phyloP scores from a whole-genome alignment of 805 yeast genomes.

The Candida ponderosae region DNA sequence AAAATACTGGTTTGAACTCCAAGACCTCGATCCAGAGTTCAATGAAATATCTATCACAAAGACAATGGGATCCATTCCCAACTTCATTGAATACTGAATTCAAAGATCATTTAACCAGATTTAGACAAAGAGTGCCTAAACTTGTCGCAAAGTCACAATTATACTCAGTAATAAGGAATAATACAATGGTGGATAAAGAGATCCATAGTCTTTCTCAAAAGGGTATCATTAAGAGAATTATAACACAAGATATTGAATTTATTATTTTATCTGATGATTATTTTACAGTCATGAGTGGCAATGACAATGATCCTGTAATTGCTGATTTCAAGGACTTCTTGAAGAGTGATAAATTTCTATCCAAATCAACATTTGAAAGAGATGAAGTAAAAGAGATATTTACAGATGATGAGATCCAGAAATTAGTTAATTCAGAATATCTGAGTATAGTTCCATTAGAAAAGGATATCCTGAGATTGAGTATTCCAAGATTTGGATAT shows the following conservation, averaged over 20 bases:
- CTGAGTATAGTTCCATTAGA: conserved; percentile 35
- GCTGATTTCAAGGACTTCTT: conserved; percentile 36
- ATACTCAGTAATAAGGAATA: conserved; percentile 37
- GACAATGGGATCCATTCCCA: conserved; percentile 12
- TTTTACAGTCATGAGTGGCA: too few relatives aligned
- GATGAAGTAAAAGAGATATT: neutral
- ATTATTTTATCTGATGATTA: too few relatives aligned
- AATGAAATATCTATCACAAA: conserved; percentile 4
- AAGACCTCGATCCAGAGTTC: neutral
- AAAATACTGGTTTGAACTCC: too few relatives aligned
- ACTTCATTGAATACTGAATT: conserved; percentile 10
- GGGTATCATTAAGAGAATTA: conserved; percentile 26
- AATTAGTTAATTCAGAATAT: conserved; percentile 32
- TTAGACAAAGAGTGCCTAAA: conserved; percentile 7
- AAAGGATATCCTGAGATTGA: conserved; percentile 29
- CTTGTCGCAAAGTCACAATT: conserved; percentile 26
- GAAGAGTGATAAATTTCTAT: conserved; percentile 17
- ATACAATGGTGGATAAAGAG: conserved; percentile 43
- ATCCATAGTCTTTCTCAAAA: conserved; percentile 29
- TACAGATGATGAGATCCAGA: conserved; percentile 16
- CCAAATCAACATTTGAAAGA: conserved; percentile 5
- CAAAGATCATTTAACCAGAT: conserved; percentile 10
- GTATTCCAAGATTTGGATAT: conserved; percentile 45
- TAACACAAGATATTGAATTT: conserved; percentile 33
- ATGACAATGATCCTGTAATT: too few relatives aligned